Evolutionary conservation across 2,329 filamentous ascomycete species (phyloP), one percentile per base, ranked within the genome.

Genomic region (Alternaria ventricosa): DNA sequence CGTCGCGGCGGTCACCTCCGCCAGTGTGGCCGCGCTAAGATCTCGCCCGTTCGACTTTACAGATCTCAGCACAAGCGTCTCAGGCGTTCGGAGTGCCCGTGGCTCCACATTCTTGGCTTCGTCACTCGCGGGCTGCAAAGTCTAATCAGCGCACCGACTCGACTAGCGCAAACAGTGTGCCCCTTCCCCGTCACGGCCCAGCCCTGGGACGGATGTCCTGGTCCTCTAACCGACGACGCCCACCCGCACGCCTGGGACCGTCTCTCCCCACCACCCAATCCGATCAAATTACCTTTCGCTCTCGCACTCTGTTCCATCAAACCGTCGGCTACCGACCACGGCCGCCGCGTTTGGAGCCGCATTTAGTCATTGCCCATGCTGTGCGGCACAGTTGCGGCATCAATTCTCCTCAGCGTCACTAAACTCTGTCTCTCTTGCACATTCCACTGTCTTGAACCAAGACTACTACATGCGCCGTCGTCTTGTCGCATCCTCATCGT

Each of bases 331-430:
- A 60, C 67, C 65, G 68, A 59, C 59, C 65, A 62, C 67, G 72
- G 74, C 75, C 73, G 60, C 75, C 71, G 75, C 74, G 72, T 73
- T 75, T 60, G 72, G 70, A 78, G 72, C 74, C 72, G 71, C 70
- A 67, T 53, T 50, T 55, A 23, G n/a, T 41, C 64, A 57, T 62
- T 53, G 22, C 47, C 60, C 55, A 53, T 12, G 53, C 53, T 36
- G 33, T 22, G 36, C 59, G 36, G 53, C 54, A 25, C 59, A 44
- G 25, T 57, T 50, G 53, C 45, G 30, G 51, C 27, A 45, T 43
- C 47, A 51, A 57, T 49, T 28, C 30, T 27, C 8, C 33, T 50
- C 11, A 30, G 44, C 60, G 33, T 55, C 33, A 55, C 47, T 44
- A 36, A n/a, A 25, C 44, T 23, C 15, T 36, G 20, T 27, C 23